phyloP scores from a whole-genome alignment of 306 rosid species.

The Quercus mongolica region DNA sequence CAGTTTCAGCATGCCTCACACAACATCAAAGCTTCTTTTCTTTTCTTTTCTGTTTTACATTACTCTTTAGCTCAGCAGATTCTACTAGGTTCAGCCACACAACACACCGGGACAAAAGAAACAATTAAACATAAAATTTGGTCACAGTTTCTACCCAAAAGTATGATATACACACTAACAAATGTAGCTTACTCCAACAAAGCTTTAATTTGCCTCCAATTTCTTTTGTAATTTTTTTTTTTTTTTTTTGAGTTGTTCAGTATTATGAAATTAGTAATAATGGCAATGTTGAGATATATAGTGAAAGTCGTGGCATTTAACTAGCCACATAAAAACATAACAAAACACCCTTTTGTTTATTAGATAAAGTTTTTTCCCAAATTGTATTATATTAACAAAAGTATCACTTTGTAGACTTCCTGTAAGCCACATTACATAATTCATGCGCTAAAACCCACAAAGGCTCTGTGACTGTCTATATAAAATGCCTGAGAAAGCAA shows the following conservation, averaged over 20 bases:
- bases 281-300: slow-evolving; percentile 18
- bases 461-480: slow-evolving; percentile 8
- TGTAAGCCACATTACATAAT: slow-evolving; percentile 22
- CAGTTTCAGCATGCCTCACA: slow-evolving; percentile 63
- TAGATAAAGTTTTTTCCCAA: not conserved
- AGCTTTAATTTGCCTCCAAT: no score
- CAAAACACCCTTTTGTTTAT: not conserved
- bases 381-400: slow-evolving; percentile 19
- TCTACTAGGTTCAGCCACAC: slow-evolving; percentile 5
- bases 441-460: slow-evolving; percentile 29
- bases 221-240: not conserved
- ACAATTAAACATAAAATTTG: not conserved
- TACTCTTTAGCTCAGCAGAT: slow-evolving; percentile 41
- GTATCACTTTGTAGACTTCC: slow-evolving; percentile 28
- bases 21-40: slow-evolving; percentile 26
- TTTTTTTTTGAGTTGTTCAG: not conserved
- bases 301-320: not conserved
- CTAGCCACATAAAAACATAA: not conserved
- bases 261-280: not conserved
- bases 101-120: slow-evolving; percentile 23
- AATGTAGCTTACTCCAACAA: no score
- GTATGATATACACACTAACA: no score
- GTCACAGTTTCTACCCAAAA: not conserved
- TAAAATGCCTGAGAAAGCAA: slow-evolving; percentile 30
- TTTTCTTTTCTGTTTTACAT: slow-evolving; percentile 5